Base-by-base conservation (phyloP, 768 basidiomycete genomes). In the Lanmaoa rubissima region DNA sequence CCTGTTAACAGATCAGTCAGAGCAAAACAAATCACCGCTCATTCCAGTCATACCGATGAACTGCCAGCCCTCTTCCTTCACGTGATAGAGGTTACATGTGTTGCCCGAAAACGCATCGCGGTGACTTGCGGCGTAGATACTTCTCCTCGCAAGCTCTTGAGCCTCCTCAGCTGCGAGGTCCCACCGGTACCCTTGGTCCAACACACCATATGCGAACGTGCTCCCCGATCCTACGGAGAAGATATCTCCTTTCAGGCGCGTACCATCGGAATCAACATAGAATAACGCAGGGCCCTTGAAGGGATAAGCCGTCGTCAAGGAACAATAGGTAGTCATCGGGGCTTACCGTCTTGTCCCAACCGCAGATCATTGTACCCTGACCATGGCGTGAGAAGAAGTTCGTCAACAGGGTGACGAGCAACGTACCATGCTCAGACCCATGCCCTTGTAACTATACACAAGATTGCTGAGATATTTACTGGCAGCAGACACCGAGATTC, bases 281-380 rank as follows among this genome's bases (percentile, higher is more conserved):
- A 94, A 98, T 28, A 99, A 79, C 21, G 92, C 85, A 19, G 95
- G 94, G 1, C 95, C 97, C 86, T 92, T 68, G 52, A 52, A 55
- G 54, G 28, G 40, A 48, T 68, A 40, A 62, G 41, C n/a, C 9
- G 54, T 39, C 60, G 47, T 49, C 48, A 31, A 53, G 11, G 48
- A 48, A 45, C 12, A 43, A 45, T 28, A 21, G 11, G 49, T n/a
- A 26, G 21, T 51, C 35, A 34, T 41, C 16, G 26, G 16, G 5
- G 75, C 87, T 65, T 58, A 90, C 91, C 13, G 95, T 98, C 79
- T 98, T 98, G 76, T 99, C 97, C 94, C 95, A 98, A 28, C 97
- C 97, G 66, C 95, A 98, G 54, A 99, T 95, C 97, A 98, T 99
- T 0, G 97, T 99, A 48, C 97, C 97, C 94, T 95, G 64, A 12